Base-by-base conservation (phyloP, 2,329 filamentous ascomycete species). In the Xylariaceae sp. region DNA sequence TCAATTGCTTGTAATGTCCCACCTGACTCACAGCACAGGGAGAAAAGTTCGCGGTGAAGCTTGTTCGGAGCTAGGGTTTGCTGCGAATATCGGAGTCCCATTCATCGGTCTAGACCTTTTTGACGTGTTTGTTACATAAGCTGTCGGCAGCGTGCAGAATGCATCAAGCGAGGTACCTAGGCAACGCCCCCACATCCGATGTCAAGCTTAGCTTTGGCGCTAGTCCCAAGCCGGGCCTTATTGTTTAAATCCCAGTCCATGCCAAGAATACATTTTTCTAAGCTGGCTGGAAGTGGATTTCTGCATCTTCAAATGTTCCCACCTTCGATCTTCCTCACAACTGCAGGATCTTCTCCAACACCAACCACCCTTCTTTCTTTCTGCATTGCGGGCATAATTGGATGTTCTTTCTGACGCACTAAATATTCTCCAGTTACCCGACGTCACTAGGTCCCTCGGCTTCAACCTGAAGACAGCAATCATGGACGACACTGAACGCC, bases 401-500 rank as follows among this genome's bases (percentile, higher is more conserved):
- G 12, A 4, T 14, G 4, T 37, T 14, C 16, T 12, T 19, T 19
- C 12, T 17, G 8, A 33, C 17, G 37, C 24, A 29, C 9, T 23
- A 14, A n/a, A 6, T 2, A 6, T 24, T 7, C 8, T 36, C 16
- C 4, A 12, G 7, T 21, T 41, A 14, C 34, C 19, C 16, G 16
- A 6, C 11, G 9, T n/a, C 4, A 5, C 7, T 23, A 11, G 6
- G 24, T 43, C 12, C 23, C 12, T 14, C n/a, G n/a, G n/a, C 34
- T 9, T 14, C 24, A 11, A 12, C 21, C 16, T 33, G 9, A 16
- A 24, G 44, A 29, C 34, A 1, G 31, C 56, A 39, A 69, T 56
- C 43, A 92, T 96, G 92, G 86, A 90, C 65, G 91, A 95, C 69
- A 82, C 88, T 62, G 90, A 93, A 66, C 85, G 87, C 72, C 86